A percentile compares a stretch with the other conserved stretches of the same genome.
Conservation (phyloP, 1,284 basidiomycete genomes). For the Exobasidium cylindrosporum region DNA sequence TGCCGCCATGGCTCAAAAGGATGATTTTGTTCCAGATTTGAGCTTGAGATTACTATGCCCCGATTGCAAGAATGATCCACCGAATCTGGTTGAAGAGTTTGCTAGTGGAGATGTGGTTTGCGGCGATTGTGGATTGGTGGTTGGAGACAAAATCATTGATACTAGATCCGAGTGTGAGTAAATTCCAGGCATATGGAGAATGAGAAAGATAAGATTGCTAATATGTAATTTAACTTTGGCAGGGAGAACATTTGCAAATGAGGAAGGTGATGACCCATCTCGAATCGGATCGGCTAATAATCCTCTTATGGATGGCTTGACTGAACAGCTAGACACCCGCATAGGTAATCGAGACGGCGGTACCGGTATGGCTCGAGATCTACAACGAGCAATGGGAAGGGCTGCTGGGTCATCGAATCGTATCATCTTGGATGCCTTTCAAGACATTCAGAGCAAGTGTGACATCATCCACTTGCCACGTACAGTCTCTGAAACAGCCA, state of each 20-base stretch:
- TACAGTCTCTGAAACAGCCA: slow-evolving; percentile 89
- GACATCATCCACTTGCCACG: slow-evolving; percentile 92
- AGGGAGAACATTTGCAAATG: slow-evolving; percentile 92
- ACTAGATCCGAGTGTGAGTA: slow-evolving; percentile 82
- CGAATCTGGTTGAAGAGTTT: slow-evolving; percentile 94
- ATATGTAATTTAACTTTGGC: background rate
- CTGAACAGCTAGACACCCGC: slow-evolving; percentile 87
- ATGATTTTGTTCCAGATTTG: slow-evolving; percentile 49
- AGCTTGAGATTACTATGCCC: slow-evolving; percentile 64
- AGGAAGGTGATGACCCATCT: slow-evolving; percentile 92
- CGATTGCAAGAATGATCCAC: slow-evolving; percentile 86
- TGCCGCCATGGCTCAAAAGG: slow-evolving; percentile 20
- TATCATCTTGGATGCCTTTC: slow-evolving; percentile 79
- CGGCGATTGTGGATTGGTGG: slow-evolving; percentile 88
- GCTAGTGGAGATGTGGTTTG: slow-evolving; percentile 96
- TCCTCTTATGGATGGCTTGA: slow-evolving; percentile 81
- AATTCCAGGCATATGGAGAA: slow-evolving; percentile 9
- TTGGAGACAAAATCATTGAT: slow-evolving; percentile 94
- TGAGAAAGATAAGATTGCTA: slow-evolving; percentile 5
- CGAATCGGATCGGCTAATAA: slow-evolving; percentile 97
- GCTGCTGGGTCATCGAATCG: slow-evolving; percentile 72
- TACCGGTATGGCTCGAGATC: slow-evolving; percentile 82
- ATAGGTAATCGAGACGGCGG: slow-evolving; percentile 94
- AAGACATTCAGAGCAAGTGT: slow-evolving; percentile 87
- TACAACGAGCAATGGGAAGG: slow-evolving; percentile 83